Percentiles rank a stretch among this genome's conserved stretches.
Evolutionary conservation across 2,329 filamentous ascomycete species (phyloP).

Genomic region (Alternaria sp.): DNA sequence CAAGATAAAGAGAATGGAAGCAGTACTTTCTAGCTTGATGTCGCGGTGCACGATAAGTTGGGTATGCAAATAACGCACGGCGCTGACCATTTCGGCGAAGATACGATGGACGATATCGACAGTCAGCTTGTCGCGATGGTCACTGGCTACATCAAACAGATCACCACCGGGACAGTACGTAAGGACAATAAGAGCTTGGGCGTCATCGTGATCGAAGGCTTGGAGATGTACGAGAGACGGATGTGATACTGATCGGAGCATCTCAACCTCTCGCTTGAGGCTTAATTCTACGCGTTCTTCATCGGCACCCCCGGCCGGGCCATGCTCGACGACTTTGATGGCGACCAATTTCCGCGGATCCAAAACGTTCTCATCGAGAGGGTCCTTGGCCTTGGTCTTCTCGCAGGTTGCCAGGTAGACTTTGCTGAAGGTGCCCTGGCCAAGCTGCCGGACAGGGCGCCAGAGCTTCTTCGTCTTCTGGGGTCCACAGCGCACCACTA

Average conservation of each 20-base stretch:
- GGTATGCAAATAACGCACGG: conserved; percentile 84
- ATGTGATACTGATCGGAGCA: conserved; percentile 86
- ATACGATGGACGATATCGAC: conserved; percentile 79
- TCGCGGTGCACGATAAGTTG: conserved; percentile 92
- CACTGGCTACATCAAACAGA: conserved; percentile 88
- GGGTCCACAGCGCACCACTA: conserved; percentile 62
- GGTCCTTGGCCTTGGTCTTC: conserved; percentile 55
- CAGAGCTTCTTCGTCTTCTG: conserved; percentile 79
- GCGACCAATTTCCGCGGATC: conserved; percentile 86
- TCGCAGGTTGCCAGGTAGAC: conserved; percentile 91
- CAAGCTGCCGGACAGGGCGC: conserved; percentile 80
- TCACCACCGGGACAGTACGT: conserved; percentile 95
- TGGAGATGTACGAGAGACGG: conserved; percentile 91
- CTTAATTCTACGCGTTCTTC: conserved; percentile 94
- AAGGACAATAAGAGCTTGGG: conserved; percentile 82
- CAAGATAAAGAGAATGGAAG: conserved; percentile 27
- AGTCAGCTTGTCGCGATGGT: conserved; percentile 72
- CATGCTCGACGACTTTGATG: conserved; percentile 94
- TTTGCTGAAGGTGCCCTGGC: conserved; percentile 94
- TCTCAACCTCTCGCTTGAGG: conserved; percentile 92
- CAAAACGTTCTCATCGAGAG: conserved; percentile 58
- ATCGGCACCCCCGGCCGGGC: conserved; percentile 89
- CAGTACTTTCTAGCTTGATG: conserved; percentile 95
- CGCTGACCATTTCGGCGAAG: conserved; percentile 87
- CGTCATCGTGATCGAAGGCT: conserved; percentile 86